Conservation (phyloP, 345 rosid species). For the Angophora floribunda region DNA sequence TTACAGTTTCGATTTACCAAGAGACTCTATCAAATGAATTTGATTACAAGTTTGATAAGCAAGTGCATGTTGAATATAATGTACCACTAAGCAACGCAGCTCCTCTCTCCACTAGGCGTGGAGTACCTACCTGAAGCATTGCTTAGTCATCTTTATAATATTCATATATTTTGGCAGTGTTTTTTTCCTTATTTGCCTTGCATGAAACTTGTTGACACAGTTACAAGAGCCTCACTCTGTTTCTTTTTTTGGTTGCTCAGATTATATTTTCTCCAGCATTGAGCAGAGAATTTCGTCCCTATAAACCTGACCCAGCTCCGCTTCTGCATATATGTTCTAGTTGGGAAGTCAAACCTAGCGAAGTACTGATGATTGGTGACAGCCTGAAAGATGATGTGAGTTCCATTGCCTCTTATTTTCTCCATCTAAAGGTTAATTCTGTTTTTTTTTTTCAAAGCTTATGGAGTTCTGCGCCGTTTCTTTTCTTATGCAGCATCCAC, state of each 20-base stretch:
- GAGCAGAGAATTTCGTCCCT: constrained; percentile 95
- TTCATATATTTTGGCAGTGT: not conserved
- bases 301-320: constrained; percentile 90
- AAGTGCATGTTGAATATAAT: not conserved
- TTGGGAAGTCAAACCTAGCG: constrained; percentile 71
- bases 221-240: not conserved
- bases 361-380: constrained; percentile 96
- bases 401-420: not conserved
- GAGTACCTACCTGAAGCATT: not conserved
- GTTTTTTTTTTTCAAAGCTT: not conserved
- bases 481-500: not conserved
- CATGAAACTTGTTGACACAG: not conserved
- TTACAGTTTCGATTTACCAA: not conserved
- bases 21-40: not conserved
- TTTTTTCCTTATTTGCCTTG: not conserved
- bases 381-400: constrained; percentile 97
- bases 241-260: constrained; percentile 21
- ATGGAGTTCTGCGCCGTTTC: not conserved
- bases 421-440: not conserved
- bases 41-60: not conserved
- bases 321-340: constrained; percentile 75
- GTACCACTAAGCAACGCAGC: not conserved
- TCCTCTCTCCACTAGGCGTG: not conserved
- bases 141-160: not conserved
- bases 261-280: constrained; percentile 73